Base-by-base conservation (phyloP, 139 green algal genomes). In the Eudorina sp. region DNA sequence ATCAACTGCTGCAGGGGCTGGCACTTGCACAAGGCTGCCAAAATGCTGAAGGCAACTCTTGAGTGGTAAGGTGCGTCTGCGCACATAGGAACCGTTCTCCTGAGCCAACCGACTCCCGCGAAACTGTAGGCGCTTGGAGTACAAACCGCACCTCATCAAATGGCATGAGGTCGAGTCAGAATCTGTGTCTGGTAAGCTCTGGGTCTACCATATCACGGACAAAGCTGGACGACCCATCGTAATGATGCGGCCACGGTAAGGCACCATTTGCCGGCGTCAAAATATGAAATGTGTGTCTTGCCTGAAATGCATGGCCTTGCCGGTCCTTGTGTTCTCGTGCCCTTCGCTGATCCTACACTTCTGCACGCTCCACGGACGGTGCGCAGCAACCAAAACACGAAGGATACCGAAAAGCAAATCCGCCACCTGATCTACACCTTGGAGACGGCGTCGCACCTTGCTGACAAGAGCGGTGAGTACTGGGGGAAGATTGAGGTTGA, bases 401-500 rank as follows among this genome's bases (percentile, higher is more conserved):
- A 91, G 43, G 83, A 89, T 19, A 81, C 84, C 27, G 88, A 94
- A 13, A 60, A 79, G 53, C 93, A 96, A 70, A 89, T 98, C 34
- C 92, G 92, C 51, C 96, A 92, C 73, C 92, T 98, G n/a, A 94
- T 98, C 40, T 98, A 98, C 92, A 92, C 86, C 40, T 89, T 98
- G 60, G 96, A 98, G 89, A 73, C 90, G 43, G 96, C 96, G 0
- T 92, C 89, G 34, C 78, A 86, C 46, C 70, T 93, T 23, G 94
- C 94, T 25, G 95, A 98, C 85, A 84, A 88, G 31, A 34, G 62
- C 88, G 84, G 91, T 92, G 46, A 64, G 89, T 18, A 69, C n/a
- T n/a, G n/a, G n/a, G n/a, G n/a, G n/a, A n/a, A n/a, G n/a, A n/a
- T n/a, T n/a, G n/a, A n/a, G n/a, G n/a, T n/a, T n/a, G n/a, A n/a